phyloP scores from a whole-genome alignment of 208 protist species.

The Wallacemonas sp. region DNA sequence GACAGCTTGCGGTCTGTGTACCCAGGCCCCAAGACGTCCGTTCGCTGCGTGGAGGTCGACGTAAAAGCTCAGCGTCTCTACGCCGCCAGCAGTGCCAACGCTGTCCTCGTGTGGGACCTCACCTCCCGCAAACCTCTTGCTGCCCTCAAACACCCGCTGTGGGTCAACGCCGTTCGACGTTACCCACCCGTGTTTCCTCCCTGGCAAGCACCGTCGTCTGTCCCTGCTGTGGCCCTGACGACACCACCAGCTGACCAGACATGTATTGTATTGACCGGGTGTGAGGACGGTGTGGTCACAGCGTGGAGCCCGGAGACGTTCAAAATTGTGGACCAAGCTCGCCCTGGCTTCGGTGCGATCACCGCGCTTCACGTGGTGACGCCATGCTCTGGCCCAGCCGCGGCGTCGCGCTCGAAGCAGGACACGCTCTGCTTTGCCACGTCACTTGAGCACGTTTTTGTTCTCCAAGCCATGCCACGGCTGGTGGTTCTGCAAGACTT shows the following conservation, averaged over 20 bases:
- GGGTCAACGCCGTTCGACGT: slow-evolving; percentile 52
- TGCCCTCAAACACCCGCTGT: slow-evolving; percentile 27
- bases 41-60: slow-evolving; percentile 48
- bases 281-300: slow-evolving; percentile 40
- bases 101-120: slow-evolving; percentile 43
- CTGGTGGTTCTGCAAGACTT: slow-evolving; percentile 14
- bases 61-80: slow-evolving; percentile 33
- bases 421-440: slow-evolving; percentile 29
- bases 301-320: slow-evolving; percentile 45
- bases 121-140: slow-evolving; percentile 23
- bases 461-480: slow-evolving; percentile 18
- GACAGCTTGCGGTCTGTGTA: slow-evolving; percentile 26
- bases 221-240: not conserved
- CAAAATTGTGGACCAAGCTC: slow-evolving; percentile 23
- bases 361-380: slow-evolving; percentile 24
- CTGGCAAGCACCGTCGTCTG: not conserved
- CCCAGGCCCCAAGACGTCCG: slow-evolving; percentile 25
- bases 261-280: slow-evolving; percentile 35
- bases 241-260: slow-evolving; percentile 13
- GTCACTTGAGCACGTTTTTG: slow-evolving; percentile 30
- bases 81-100: slow-evolving; percentile 34
- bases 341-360: slow-evolving; percentile 21
- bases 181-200: slow-evolving; percentile 27
- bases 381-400: slow-evolving; percentile 7
- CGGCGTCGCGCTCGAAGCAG: not conserved